Evolutionary conservation across 805 yeast genomes (phyloP), one percentile per base, ranked within the genome.

Genomic region (Candida hungchunana): DNA sequence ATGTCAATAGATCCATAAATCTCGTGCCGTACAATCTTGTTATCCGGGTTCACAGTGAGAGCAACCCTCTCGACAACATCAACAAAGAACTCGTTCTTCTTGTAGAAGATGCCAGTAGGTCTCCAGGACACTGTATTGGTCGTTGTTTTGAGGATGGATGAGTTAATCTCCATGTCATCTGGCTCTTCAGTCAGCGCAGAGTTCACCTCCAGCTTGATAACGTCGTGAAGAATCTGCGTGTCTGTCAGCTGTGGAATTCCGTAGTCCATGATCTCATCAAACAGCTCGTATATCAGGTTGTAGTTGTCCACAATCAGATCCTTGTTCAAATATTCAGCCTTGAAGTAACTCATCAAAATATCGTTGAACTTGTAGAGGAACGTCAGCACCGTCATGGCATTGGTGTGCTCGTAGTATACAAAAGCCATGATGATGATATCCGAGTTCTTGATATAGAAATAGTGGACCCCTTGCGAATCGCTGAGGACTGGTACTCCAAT

Each of bases 211-310:
- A 79, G 67, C 40, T 83, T 79, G 44, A 82, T 79, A 53, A 82
- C 88, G 54, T 87, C 95, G 50, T 77, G 77, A 36, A 88, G 66
- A 10, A 88, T 73, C 44, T 80, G 82, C 34, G 77, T 73, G 51
- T 88, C 95, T 0, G 96, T 83, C 35, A 82, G 66, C 60, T 88
- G 96, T 1, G 87, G 78, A n/a, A 82, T 62, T 7, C 96, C 96
- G 58, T 74, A 82, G 58, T 88, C 96, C 76, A 85, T 73, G 69
- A 87, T 82, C 53, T 87, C 96, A 54, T 87, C 96, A 29, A 87
- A 59, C n/a, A 87, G 62, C 55, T 88, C 96, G 58, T 81, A 82
- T 7, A 87, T 73, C 32, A 87, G 64, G 22, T 79, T 77, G 45
- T 75, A 73, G 58, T 87, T 87, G 57, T 87, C 95, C 16, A 73